Evolutionary conservation across 2,329 filamentous ascomycete genomes (phyloP), one percentile per base, ranked within the genome.

Genomic region (Colletotrichum noveboracense): DNA sequence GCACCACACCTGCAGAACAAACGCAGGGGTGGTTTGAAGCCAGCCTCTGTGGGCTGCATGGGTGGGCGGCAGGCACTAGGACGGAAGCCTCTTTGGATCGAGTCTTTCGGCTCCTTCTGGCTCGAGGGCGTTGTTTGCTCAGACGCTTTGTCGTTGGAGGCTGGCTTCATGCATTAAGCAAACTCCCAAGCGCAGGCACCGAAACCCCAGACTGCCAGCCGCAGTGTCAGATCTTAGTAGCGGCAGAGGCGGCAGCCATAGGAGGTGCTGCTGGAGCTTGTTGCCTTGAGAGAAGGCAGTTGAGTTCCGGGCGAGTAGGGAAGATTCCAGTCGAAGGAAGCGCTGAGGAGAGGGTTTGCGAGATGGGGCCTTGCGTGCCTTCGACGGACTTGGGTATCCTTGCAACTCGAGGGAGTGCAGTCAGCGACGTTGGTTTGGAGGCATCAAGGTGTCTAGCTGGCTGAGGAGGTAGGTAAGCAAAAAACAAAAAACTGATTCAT

Each of bases 1-100:
- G 32, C 16, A 55, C 16, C 21, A 38, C 30, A 48, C 56, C 36
- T 48, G n/a, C 56, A 16, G 21, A 18, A 18, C 21, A 43, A 13
- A 75, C n/a, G 62, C 69, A 72, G 72, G 73, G 69, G 62, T 70
- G 74, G 70, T 68, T 18, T 58, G 34, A 38, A 18, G 32, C 30
- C 69, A 66, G 48, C 62, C 52, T 28, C 61, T 30, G 62, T 52
- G 70, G 56, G 62, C 56, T 52, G 32, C 73, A 73, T 64, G 70
- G 62, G 21, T 67, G 36, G 64, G 43, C 61, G 62, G 64, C 34
- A 34, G 13, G 28, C 28, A 28, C 36, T 34, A 60, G 48, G 34
- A 72, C 74, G 67, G 43, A 75, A 75, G 74, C 74, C 21, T 67
- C 48, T 6, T 21, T 38, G 26, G 52, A 43, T 75, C 69, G 55